Evolutionary conservation across 257 asterid species (phyloP).

Genomic region (Prunella vulgaris): DNA sequence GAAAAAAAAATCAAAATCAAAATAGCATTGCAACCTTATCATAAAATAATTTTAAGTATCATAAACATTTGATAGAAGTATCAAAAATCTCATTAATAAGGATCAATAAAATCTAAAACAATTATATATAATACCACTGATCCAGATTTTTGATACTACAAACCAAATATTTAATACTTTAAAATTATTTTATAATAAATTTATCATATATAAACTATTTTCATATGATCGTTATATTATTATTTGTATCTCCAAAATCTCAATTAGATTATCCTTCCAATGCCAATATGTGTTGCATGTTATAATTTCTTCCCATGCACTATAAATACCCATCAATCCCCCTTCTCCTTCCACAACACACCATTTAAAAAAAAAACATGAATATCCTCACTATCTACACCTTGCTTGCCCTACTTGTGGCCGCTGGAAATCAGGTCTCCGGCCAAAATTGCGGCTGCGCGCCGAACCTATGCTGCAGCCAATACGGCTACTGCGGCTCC

Average conservation of each 20-base stretch:
- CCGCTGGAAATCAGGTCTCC: not conserved
- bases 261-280: not conserved
- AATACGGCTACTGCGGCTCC: slow-evolving; percentile 43
- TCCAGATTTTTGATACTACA: too few relatives aligned
- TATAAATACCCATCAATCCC: not conserved
- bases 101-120: too few relatives aligned
- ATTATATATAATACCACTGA: too few relatives aligned
- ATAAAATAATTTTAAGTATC: too few relatives aligned
- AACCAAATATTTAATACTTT: too few relatives aligned
- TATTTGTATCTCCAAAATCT: not conserved
- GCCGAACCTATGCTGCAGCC: slow-evolving; percentile 38
- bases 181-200: too few relatives aligned
- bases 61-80: too few relatives aligned
- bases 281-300: not conserved
- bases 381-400: not conserved
- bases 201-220: too few relatives aligned
- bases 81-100: too few relatives aligned
- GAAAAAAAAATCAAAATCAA: too few relatives aligned
- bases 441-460: slow-evolving; percentile 47
- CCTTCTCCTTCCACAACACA: not conserved
- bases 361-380: not conserved
- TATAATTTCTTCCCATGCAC: not conserved
- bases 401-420: slow-evolving; percentile 21
- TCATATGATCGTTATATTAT: too few relatives aligned
- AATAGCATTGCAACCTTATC: too few relatives aligned